Evolutionary conservation across 345 rosid genomes (phyloP).

Genomic region (Rhizophora mangle): DNA sequence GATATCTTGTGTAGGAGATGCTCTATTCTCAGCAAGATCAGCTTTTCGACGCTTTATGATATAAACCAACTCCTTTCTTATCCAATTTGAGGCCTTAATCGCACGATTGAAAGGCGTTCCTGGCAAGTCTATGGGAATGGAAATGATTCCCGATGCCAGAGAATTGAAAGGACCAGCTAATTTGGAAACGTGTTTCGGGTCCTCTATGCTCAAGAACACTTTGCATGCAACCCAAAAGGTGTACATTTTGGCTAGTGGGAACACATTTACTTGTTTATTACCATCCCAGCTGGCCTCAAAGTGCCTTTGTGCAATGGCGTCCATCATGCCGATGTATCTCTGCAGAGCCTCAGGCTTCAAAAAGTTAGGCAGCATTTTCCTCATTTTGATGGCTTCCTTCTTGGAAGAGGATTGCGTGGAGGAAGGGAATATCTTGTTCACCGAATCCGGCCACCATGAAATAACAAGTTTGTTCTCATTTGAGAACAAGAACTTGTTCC

Average conservation of each 20-base stretch:
- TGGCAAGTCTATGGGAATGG: conserved; percentile 20
- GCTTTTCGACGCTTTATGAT: conserved; percentile 19
- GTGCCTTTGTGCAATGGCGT: conserved; percentile 14
- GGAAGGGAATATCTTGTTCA: conserved; percentile 20
- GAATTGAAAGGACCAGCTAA: conserved; percentile 16
- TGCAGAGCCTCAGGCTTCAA: conserved; percentile 23
- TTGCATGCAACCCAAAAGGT: conserved; percentile 22
- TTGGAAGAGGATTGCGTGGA: background rate
- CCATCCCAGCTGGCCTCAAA: conserved; percentile 17
- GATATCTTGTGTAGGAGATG: conserved; percentile 7
- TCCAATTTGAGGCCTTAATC: conserved; percentile 13
- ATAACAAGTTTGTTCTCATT: conserved; percentile 21
- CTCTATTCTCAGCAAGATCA: conserved; percentile 16
- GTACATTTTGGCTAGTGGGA: conserved; percentile 21
- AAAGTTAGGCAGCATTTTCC: conserved; percentile 11
- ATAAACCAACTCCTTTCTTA: conserved; percentile 8
- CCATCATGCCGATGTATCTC: conserved; percentile 20
- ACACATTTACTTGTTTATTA: conserved; percentile 12
- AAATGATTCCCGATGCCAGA: conserved; percentile 19
- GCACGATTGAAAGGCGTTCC: conserved; percentile 21
- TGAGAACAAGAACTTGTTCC: conserved; percentile 26
- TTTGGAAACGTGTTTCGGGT: conserved; percentile 1
- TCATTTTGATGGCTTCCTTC: conserved; percentile 11
- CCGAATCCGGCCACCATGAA: conserved; percentile 22
- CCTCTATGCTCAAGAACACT: conserved; percentile 21